phyloP scores from a whole-genome alignment of 208 protist species.

The Leishmania guyanensis region DNA sequence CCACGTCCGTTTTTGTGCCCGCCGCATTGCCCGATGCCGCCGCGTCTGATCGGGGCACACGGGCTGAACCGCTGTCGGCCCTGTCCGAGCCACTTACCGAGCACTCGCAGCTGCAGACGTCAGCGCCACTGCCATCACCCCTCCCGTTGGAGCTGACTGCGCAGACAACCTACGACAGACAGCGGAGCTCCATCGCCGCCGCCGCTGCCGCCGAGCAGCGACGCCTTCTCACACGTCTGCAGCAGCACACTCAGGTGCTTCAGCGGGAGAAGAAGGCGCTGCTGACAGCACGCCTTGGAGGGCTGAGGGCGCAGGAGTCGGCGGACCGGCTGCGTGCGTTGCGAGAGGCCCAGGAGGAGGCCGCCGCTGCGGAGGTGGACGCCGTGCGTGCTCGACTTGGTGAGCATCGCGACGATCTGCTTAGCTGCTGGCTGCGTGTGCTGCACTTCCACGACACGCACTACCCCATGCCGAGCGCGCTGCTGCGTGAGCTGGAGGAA shows the following conservation, averaged over 20 bases:
- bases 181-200: conserved; percentile 18
- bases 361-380: conserved; percentile 21
- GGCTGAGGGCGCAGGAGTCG: conserved; percentile 22
- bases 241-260: conserved; percentile 13
- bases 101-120: neutral
- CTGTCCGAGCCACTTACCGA: neutral
- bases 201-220: conserved; percentile 30
- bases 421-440: conserved; percentile 24
- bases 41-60: neutral
- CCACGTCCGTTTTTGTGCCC: neutral
- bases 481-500: conserved; percentile 23
- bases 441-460: conserved; percentile 21
- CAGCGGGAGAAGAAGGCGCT: conserved; percentile 17
- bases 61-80: neutral
- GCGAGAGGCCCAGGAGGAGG: conserved; percentile 23
- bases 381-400: conserved; percentile 26
- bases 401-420: conserved; percentile 13
- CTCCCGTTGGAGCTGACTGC: conserved; percentile 6
- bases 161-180: conserved; percentile 18
- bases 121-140: neutral
- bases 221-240: conserved; percentile 32
- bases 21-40: neutral
- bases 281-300: conserved; percentile 8
- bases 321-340: conserved; percentile 26
- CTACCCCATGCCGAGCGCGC: conserved; percentile 11